phyloP scores from a whole-genome alignment of 1,139 yeast genomes.

The Candida dubliniensis region DNA sequence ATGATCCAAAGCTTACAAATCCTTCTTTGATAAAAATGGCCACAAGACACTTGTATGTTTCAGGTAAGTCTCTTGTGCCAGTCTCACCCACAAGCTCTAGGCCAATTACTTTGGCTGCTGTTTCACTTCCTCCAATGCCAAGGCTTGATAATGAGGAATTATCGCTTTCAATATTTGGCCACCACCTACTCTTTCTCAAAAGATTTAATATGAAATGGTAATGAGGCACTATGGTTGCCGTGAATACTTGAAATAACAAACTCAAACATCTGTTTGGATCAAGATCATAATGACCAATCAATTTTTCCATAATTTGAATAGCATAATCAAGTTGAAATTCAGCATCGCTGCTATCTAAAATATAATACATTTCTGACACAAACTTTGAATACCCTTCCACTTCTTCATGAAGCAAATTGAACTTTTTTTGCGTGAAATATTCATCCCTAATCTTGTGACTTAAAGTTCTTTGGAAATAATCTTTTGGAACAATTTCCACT shows the following conservation, averaged over 20 bases:
- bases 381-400: constrained; percentile 79
- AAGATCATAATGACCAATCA: constrained; percentile 75
- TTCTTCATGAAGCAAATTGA: constrained; percentile 74
- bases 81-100: constrained; percentile 46
- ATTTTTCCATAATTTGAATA: constrained; percentile 51
- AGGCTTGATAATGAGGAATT: constrained; percentile 29
- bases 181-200: constrained; percentile 58
- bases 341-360: constrained; percentile 44
- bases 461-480: constrained; percentile 37
- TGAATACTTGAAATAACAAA: constrained; percentile 52
- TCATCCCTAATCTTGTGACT: constrained; percentile 51
- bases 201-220: constrained; percentile 49
- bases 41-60: constrained; percentile 44
- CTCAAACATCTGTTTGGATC: constrained; percentile 78
- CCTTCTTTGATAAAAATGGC: constrained; percentile 68
- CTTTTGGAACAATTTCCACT: constrained; percentile 41
- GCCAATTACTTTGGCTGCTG: constrained; percentile 62
- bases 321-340: constrained; percentile 45
- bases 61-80: constrained; percentile 39
- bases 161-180: constrained; percentile 53
- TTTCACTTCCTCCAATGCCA: constrained; percentile 64
- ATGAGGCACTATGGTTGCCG: constrained; percentile 45
- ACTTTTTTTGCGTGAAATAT: constrained; percentile 70
- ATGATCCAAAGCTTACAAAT: constrained; percentile 60
- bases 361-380: constrained; percentile 49